phyloP scores from a whole-genome alignment of 2,329 filamentous ascomycete species.

The Coniochaeta sp. region DNA sequence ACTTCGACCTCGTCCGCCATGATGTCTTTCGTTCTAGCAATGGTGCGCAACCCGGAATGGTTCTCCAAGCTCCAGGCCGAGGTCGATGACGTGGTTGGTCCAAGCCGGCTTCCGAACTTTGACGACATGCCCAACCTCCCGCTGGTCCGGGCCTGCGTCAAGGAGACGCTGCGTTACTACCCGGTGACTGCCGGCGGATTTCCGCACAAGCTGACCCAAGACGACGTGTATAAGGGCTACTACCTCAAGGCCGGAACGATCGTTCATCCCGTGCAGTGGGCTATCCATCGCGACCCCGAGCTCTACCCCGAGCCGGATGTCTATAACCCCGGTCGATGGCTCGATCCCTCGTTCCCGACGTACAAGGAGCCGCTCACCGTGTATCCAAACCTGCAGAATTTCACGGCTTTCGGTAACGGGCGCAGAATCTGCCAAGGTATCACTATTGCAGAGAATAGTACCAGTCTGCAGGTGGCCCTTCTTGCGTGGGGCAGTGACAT shows the following conservation, averaged over 20 bases:
- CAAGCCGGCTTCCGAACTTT: background rate
- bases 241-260: constrained; percentile 8
- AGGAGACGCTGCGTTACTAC: constrained; percentile 2
- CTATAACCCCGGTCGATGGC: constrained; percentile 21
- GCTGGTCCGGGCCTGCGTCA: background rate
- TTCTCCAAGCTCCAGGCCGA: background rate
- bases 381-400: constrained; percentile 23
- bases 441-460: constrained; percentile 15
- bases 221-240: constrained; percentile 11
- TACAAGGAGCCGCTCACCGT: constrained; percentile 18
- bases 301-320: constrained; percentile 19
- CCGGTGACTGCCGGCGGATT: constrained; percentile 2
- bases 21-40: constrained; percentile 14
- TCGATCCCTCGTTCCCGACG: constrained; percentile 17
- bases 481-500: constrained; percentile 18
- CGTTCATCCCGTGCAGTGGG: constrained; percentile 7
- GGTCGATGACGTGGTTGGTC: background rate
- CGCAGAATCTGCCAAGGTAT: constrained; percentile 30
- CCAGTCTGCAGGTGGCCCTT: background rate
- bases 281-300: constrained; percentile 15
- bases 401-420: constrained; percentile 36
- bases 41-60: constrained; percentile 2
- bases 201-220: constrained; percentile 6
- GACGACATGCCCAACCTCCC: constrained; percentile 1
- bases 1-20: constrained; percentile 23